A percentile compares a stretch with the other conserved stretches of the same genome.
Evolutionary conservation across 2,329 filamentous ascomycete species (phyloP).

Genomic region (Calonectria pauciramosa): DNA sequence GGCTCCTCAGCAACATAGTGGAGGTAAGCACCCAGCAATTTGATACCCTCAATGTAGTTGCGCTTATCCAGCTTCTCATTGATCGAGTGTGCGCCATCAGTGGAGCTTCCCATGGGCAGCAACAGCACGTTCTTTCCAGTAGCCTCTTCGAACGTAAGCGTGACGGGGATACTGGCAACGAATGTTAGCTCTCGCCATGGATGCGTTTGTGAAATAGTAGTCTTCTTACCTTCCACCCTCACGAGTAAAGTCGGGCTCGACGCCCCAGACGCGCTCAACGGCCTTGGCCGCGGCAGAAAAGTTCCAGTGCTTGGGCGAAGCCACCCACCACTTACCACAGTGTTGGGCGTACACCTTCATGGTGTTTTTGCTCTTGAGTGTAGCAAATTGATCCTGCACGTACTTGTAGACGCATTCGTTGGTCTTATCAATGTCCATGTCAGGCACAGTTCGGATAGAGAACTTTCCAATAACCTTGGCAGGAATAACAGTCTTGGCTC

Average conservation of each 20-base stretch:
- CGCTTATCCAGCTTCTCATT: constrained; percentile 98
- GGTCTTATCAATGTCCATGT: constrained; percentile 95
- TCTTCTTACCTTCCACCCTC: constrained; percentile 87
- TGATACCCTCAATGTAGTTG: constrained; percentile 99
- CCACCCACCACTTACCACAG: constrained; percentile 98
- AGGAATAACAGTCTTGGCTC: constrained; percentile 98
- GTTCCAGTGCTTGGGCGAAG: constrained; percentile 98
- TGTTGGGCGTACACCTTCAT: constrained; percentile 87
- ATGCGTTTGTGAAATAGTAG: neutral
- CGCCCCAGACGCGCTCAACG: constrained; percentile 94
- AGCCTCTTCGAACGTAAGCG: constrained; percentile 96
- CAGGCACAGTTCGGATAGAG: constrained; percentile 95
- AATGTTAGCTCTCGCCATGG: constrained; percentile 30
- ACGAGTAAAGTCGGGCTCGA: constrained; percentile 93
- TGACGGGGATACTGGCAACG: constrained; percentile 85
- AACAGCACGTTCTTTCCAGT: constrained; percentile 98
- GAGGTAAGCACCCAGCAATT: constrained; percentile 93
- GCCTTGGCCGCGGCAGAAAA: constrained; percentile 95
- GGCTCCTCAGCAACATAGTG: constrained; percentile 97
- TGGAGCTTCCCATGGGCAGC: constrained; percentile 96
- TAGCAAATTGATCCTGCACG: constrained; percentile 86
- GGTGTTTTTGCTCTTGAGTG: constrained; percentile 92
- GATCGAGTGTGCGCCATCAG: constrained; percentile 95
- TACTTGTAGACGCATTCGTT: constrained; percentile 88
- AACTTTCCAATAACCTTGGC: constrained; percentile 99